phyloP scores from a whole-genome alignment of 192 early-diverging fungal species.

The Endogone sp. region DNA sequence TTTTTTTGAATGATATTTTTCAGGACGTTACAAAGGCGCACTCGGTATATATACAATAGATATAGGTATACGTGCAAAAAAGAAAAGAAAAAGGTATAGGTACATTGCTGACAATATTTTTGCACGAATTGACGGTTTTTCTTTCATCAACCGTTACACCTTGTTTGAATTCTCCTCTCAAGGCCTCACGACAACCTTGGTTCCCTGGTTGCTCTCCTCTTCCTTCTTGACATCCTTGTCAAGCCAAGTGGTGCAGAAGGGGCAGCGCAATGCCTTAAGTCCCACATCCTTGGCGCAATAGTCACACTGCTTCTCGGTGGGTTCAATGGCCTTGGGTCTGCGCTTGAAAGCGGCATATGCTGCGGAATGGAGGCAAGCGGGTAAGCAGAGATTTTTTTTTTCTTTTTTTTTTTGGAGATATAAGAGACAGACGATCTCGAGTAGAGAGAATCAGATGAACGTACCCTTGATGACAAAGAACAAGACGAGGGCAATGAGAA shows the following conservation, averaged over 20 bases:
- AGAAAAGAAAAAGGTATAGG: too few relatives aligned
- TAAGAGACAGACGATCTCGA: too few relatives aligned
- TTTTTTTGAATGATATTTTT: too few relatives aligned
- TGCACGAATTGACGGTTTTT: too few relatives aligned
- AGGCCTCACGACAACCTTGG: neutral
- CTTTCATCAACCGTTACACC: too few relatives aligned
- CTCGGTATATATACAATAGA: too few relatives aligned
- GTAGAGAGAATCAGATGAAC: too few relatives aligned
- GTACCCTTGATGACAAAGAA: slow-evolving; percentile 54
- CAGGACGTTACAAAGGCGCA: too few relatives aligned
- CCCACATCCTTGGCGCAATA: slow-evolving; percentile 15
- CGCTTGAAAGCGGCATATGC: neutral
- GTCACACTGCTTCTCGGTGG: slow-evolving; percentile 9
- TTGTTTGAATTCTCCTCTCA: too few relatives aligned
- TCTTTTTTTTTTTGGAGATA: too few relatives aligned
- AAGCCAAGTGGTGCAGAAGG: slow-evolving; percentile 21
- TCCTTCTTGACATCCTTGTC: slow-evolving; percentile 15
- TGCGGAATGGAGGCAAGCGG: neutral
- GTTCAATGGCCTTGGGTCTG: neutral
- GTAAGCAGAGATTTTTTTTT: neutral
- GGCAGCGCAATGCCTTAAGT: slow-evolving; percentile 15
- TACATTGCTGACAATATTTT: too few relatives aligned
- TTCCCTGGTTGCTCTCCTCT: neutral
- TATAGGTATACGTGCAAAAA: too few relatives aligned
- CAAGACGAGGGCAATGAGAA: slow-evolving; percentile 52